Evolutionary conservation across 192 early-diverging fungal species (phyloP), one percentile per base, ranked within the genome.

Genomic region (Entomortierella parvispora): DNA sequence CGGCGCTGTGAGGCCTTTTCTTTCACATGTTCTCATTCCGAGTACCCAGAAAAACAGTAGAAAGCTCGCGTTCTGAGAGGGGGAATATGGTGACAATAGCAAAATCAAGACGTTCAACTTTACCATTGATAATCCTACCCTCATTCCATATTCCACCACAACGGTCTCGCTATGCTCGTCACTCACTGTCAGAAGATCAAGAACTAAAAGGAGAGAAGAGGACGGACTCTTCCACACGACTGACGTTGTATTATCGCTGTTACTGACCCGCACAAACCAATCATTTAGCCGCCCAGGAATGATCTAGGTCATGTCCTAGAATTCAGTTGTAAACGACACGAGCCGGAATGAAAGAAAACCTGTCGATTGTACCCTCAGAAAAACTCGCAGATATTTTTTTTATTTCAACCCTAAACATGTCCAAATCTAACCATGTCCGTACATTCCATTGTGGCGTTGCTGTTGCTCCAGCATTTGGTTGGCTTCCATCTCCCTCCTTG

Each of bases 401-500:
- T 40, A 29, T 7, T n/a, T 7, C 31, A 57, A 57, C 2, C 8
- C 32, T 9, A 57, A 32, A 37, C 40, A 2, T 45, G 56, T 58
- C 51, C 33, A 29, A 22, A 25, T 29, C 5, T 33, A 72, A 23
- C 70, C 70, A 29, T 72, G 74, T 17, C 60, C 65, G 59, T 77
- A 77, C 61, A 77, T 58, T 18, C 65, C 65, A 26, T 68, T 77
- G 49, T 68, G 65, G 44, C 45, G 69, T 32, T 68, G 65, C 53
- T 58, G 69, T 32, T 68, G 65, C 33, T 68, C 55, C 55, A 68
- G 70, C 34, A 72, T 9, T 56, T 62, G 74, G 54, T 77, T 62
- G 17, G 65, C 66, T 46, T 77, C 74, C 60, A 68, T 58, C 54
- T 82, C 71, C 8, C 75, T 57, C 32, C 69, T 53, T 4, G 65